Base-by-base conservation (phyloP, 2,329 filamentous ascomycete species). In the Coniochaeta sp. region DNA sequence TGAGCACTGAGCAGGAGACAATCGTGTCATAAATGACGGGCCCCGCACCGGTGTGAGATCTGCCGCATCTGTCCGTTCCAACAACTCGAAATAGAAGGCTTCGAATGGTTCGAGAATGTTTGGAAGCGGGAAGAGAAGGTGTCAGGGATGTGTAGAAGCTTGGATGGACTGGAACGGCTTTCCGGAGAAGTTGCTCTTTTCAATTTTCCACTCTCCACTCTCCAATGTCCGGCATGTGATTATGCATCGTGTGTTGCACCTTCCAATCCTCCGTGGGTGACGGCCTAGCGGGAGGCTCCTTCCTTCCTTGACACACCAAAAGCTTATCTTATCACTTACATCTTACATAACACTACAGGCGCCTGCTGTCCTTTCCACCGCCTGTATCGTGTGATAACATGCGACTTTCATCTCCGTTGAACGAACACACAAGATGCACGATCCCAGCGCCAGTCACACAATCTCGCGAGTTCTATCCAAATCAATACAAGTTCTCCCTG, bases 31-130 rank as follows among this genome's bases (percentile, higher is more conserved):
- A 12, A 12, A 42, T 42, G 38, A 42, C 38, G 14, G n/a, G 38
- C 38, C 38, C 38, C 38, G 20, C 38, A 42, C 38, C 38, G 38
- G 38, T 42, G 38, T 42, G 10, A 42, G 38, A 42, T 42, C 38
- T 42, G 18, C 38, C 38, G 38, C 38, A 3, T 42, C 26, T 24
- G 20, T 16, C 35, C 35, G 35, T 40, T 20, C 35, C 35, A n/a
- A n/a, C n/a, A n/a, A n/a, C 14, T 14, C 12, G 38, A n/a, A 26
- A 42, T n/a, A n/a, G n/a, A n/a, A n/a, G n/a, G n/a, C n/a, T n/a
- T n/a, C n/a, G 38, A 26, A 26, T 42, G 38, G 38, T 42, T 42
- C 38, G 38, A 42, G 38, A 42, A 42, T 24, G 38, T 42, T 24
- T 42, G 38, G 38, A 42, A 38, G 33, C 22, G 33, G 10, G 33